phyloP scores from a whole-genome alignment of 768 basidiomycete species.

The Ephemerocybe angulata region DNA sequence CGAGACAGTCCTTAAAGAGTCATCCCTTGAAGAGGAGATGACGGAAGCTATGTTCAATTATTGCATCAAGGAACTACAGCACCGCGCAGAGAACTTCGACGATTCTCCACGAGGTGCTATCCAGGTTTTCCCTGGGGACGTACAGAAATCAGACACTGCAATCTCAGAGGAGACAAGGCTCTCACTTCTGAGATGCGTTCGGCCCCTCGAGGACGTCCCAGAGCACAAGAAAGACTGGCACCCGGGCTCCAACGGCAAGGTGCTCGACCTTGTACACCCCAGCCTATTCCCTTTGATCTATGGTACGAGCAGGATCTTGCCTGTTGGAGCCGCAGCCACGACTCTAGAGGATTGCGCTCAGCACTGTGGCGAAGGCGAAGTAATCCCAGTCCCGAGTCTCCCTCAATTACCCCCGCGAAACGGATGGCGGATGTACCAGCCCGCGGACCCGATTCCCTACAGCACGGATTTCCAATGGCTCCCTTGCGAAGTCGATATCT shows the following conservation, averaged over 20 bases:
- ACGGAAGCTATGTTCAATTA: conserved; percentile 15
- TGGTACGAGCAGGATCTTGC: conserved; percentile 20
- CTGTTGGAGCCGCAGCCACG: not conserved
- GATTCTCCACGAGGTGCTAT: conserved; percentile 10
- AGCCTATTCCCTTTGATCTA: conserved; percentile 37
- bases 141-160: conserved; percentile 25
- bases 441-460: too few relatives aligned
- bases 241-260: conserved; percentile 36
- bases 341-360: conserved; percentile 12
- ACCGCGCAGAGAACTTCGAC: conserved; percentile 13
- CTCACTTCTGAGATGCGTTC: conserved; percentile 19
- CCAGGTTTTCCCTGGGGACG: conserved; percentile 11
- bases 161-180: conserved; percentile 18
- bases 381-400: not conserved
- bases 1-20: conserved; percentile 4
- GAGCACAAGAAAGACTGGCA: conserved; percentile 40
- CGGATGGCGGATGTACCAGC: too few relatives aligned
- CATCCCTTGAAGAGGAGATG: conserved; percentile 13
- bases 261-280: conserved; percentile 44
- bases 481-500: conserved; percentile 18
- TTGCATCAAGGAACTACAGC: conserved; percentile 17
- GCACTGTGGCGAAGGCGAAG: conserved; percentile 9
- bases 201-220: conserved; percentile 31
- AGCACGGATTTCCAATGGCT: conserved; percentile 20
- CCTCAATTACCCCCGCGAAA: too few relatives aligned